Conservation (phyloP, 1,139 yeast genomes). For the Candida sanyaensis region DNA sequence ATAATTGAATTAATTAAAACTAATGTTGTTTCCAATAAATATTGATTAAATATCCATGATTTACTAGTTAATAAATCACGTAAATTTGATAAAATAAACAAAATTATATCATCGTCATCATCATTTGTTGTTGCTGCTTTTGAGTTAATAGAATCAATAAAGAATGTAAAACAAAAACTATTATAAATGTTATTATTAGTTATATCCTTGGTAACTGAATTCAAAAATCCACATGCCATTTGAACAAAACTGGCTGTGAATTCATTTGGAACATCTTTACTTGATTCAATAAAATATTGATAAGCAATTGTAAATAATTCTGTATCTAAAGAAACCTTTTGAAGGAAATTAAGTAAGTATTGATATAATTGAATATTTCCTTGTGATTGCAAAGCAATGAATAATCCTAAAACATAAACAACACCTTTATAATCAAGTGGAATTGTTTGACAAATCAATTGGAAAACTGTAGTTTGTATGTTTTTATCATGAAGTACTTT, state of each 20-base stretch:
- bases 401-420: constrained; percentile 13
- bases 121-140: too few species aligned
- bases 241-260: constrained; percentile 12
- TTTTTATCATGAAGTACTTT: not conserved
- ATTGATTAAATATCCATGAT: constrained; percentile 68
- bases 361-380: constrained; percentile 4
- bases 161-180: constrained; percentile 3
- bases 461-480: constrained; percentile 9
- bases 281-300: constrained; percentile 6
- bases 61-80: constrained; percentile 47
- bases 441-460: constrained; percentile 10
- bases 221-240: constrained; percentile 9
- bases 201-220: constrained; percentile 10
- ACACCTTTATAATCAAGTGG: constrained; percentile 6
- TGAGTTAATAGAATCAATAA: constrained; percentile 3
- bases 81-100: constrained; percentile 21
- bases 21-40: constrained; percentile 50
- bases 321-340: constrained; percentile 10
- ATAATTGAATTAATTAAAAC: constrained; percentile 4
- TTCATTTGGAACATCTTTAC: constrained; percentile 6
- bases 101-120: constrained; percentile 1
- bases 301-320: constrained; percentile 12
- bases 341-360: constrained; percentile 17
- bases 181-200: not conserved
- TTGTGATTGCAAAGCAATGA: constrained; percentile 7